Evolutionary conservation across 2,329 filamentous ascomycete species (phyloP).

Genomic region (Colletotrichum sp.): DNA sequence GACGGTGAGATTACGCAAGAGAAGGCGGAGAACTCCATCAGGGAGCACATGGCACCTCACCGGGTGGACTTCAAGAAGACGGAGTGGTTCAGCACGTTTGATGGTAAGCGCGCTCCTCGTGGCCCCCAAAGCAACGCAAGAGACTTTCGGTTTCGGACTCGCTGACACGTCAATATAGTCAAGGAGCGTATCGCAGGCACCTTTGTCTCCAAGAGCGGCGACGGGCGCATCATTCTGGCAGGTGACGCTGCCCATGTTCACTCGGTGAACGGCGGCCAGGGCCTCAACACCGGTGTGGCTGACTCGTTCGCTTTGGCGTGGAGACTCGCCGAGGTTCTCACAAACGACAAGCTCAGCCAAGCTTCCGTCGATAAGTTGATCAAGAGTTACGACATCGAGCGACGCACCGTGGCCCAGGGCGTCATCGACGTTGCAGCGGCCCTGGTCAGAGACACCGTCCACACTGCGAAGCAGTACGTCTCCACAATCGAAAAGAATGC

Average conservation of each 20-base stretch:
- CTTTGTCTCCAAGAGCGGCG: conserved; percentile 42
- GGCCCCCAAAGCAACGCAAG: neutral
- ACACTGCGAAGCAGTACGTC: conserved; percentile 50
- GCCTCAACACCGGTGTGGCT: conserved; percentile 56
- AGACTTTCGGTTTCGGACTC: neutral
- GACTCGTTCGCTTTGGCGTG: conserved; percentile 57
- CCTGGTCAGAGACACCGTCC: conserved; percentile 49
- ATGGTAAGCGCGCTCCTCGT: conserved; percentile 36
- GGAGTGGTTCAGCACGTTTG: conserved; percentile 57
- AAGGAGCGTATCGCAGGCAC: conserved; percentile 58
- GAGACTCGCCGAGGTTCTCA: conserved; percentile 48
- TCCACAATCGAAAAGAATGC: conserved; percentile 52
- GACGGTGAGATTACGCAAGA: conserved; percentile 48
- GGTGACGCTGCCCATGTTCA: conserved; percentile 58
- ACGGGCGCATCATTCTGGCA: conserved; percentile 51
- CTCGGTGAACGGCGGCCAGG: conserved; percentile 52
- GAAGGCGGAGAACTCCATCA: conserved; percentile 45
- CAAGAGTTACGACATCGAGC: conserved; percentile 48
- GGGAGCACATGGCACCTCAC: conserved; percentile 48
- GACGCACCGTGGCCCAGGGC: conserved; percentile 45
- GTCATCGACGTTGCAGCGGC: conserved; percentile 53
- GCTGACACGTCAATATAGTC: conserved; percentile 29
- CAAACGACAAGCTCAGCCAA: conserved; percentile 24
- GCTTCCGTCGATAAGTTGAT: conserved; percentile 33
- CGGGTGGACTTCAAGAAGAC: conserved; percentile 45